Evolutionary conservation across 306 rosid genomes (phyloP).

Genomic region (Medicago ruthenica): DNA sequence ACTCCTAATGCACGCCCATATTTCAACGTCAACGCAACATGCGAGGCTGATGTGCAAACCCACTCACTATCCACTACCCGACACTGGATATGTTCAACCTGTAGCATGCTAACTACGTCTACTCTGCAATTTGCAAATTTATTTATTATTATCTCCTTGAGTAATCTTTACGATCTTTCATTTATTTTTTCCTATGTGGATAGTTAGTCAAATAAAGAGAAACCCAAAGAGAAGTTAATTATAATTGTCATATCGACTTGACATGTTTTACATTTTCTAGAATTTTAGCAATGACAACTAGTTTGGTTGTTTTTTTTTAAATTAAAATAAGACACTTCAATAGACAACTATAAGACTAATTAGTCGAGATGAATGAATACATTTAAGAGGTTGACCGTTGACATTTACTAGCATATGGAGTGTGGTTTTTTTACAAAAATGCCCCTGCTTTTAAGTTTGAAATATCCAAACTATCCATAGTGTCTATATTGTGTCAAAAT

Average conservation of each 20-base stretch:
- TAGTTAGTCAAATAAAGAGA: not conserved
- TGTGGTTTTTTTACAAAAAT: too few relatives aligned
- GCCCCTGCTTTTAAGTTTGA: too few relatives aligned
- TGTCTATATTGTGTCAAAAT: too few relatives aligned
- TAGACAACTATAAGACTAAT: too few relatives aligned
- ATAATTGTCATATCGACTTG: not conserved
- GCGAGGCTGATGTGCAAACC: not conserved
- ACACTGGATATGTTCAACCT: not conserved
- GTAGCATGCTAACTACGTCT: not conserved
- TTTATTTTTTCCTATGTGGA: not conserved
- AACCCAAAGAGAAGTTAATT: not conserved
- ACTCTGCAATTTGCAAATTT: not conserved
- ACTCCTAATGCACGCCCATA: not conserved
- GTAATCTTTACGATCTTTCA: not conserved
- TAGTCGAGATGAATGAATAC: too few relatives aligned
- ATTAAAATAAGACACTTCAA: too few relatives aligned
- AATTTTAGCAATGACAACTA: not conserved
- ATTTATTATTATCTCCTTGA: not conserved
- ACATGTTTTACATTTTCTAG: not conserved
- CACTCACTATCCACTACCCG: slow-evolving; percentile 11
- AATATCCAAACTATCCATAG: too few relatives aligned
- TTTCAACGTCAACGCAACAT: slow-evolving; percentile 6
- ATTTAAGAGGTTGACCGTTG: too few relatives aligned
- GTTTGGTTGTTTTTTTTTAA: not conserved
- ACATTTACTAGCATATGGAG: too few relatives aligned